phyloP scores from a whole-genome alignment of 352 stramenopile species.

The Globisporangium mamillatum region DNA sequence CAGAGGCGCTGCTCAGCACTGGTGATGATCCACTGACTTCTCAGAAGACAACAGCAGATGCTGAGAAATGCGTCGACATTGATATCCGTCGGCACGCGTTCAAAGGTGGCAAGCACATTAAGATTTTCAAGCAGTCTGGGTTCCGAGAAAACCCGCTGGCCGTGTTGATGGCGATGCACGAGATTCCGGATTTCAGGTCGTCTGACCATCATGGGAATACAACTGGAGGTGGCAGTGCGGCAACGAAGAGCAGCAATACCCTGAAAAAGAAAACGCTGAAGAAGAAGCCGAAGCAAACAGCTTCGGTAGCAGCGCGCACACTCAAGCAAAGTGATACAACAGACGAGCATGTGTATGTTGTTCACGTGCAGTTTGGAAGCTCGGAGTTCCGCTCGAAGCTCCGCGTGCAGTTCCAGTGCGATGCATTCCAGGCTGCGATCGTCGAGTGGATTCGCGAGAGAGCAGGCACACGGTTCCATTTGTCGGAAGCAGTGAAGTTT shows the following conservation, averaged over 20 bases:
- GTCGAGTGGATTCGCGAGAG: conserved; percentile 54
- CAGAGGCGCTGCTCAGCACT: conserved; percentile 25
- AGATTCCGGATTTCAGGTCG: conserved; percentile 24
- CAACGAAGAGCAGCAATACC: neutral
- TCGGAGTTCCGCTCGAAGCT: conserved; percentile 25
- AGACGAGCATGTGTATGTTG: conserved; percentile 28
- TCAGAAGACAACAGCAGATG: neutral
- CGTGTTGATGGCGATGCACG: conserved; percentile 32
- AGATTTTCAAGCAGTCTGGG: conserved; percentile 28
- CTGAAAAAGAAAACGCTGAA: conserved; percentile 31
- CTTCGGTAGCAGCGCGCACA: neutral
- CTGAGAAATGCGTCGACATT: conserved; percentile 19
- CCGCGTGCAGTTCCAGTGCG: conserved; percentile 54
- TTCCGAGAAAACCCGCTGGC: conserved; percentile 56
- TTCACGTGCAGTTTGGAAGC: conserved; percentile 29
- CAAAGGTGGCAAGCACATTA: conserved; percentile 27
- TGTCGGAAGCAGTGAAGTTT: conserved; percentile 4
- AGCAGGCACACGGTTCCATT: conserved; percentile 4
- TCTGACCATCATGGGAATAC: neutral
- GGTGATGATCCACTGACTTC: neutral
- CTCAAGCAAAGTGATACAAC: neutral
- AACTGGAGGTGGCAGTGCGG: neutral
- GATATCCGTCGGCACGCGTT: conserved; percentile 30
- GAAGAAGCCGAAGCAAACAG: conserved; percentile 36
- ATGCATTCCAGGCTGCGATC: conserved; percentile 34